These are phyloP conservation scores for Xylaria sp. DNA, from an alignment of 2,329 filamentous ascomycete species.

Conservation along the genomic window DNA sequence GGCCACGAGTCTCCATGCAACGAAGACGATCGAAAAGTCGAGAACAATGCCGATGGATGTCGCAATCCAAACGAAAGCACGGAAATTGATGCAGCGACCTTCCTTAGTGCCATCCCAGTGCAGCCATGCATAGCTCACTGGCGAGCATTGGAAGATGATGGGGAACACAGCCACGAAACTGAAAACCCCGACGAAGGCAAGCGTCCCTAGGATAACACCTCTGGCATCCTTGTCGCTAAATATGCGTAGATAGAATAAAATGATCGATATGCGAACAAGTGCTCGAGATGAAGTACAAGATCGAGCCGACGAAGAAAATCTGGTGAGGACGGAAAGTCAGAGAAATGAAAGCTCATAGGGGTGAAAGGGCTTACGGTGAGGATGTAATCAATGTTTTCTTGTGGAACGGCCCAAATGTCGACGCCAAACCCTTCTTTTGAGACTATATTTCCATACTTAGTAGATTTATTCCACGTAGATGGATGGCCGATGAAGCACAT, in stretches of 20 bases:
- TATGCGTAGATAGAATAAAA: constrained; percentile 21
- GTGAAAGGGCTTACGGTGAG: neutral
- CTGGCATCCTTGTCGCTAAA: neutral
- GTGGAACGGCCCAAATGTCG: constrained; percentile 19
- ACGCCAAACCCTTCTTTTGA: constrained; percentile 4
- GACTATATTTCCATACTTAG: neutral
- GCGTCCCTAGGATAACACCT: constrained; percentile 4
- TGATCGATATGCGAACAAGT: constrained; percentile 17
- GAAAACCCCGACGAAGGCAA: neutral
- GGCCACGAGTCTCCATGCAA: neutral
- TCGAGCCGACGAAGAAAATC: neutral
- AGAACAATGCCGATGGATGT: constrained; percentile 1
- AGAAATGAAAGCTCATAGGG: neutral
- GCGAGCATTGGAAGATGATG: constrained; percentile 16
- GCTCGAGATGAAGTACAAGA: neutral
- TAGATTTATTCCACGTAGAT: neutral
- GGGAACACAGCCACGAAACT: neutral
- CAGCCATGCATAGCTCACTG: constrained; percentile 14
- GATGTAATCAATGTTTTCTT: constrained; percentile 13
- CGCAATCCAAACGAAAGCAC: neutral
- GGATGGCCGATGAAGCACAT: neutral
- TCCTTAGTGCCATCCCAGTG: constrained; percentile 9
- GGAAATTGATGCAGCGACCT: constrained; percentile 8
- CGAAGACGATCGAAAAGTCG: constrained; percentile 13
- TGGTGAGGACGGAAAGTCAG: neutral